Evolutionary conservation across 2,329 filamentous ascomycete genomes (phyloP).

Genomic region (Aspergillus candidus): DNA sequence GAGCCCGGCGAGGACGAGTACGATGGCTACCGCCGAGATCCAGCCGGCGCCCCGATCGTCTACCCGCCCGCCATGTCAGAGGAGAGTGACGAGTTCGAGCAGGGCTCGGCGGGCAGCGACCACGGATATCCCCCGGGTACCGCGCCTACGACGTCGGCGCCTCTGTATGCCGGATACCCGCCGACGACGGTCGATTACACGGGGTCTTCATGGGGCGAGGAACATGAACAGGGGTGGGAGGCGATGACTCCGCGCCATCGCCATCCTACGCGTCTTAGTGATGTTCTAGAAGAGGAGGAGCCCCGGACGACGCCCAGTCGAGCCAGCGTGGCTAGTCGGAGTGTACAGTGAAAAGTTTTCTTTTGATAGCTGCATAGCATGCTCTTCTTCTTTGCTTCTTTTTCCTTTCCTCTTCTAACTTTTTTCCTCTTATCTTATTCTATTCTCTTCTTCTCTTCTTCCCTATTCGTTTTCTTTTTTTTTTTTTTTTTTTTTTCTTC

Average conservation of each 20-base stretch:
- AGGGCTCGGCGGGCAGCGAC: constrained; percentile 45
- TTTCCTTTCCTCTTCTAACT: constrained; percentile 1
- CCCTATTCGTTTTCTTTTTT: constrained; percentile 1
- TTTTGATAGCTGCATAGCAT: constrained; percentile 1
- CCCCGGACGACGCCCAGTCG: constrained; percentile 64
- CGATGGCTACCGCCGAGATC: constrained; percentile 57
- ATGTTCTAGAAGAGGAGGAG: constrained; percentile 83
- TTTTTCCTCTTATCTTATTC: not conserved
- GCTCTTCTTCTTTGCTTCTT: constrained; percentile 1
- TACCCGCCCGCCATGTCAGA: constrained; percentile 46
- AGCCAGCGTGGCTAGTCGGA: constrained; percentile 46
- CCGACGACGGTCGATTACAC: constrained; percentile 54
- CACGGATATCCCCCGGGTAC: constrained; percentile 21
- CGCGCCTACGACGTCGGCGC: constrained; percentile 20
- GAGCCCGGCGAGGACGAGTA: constrained; percentile 67
- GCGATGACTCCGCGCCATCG: constrained; percentile 66
- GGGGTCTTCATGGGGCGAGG: constrained; percentile 59
- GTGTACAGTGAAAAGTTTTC: constrained; percentile 22
- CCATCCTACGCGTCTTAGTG: constrained; percentile 80
- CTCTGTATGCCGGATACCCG: constrained; percentile 25
- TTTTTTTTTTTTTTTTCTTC: not conserved
- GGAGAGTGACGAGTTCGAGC: constrained; percentile 51
- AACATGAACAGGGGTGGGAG: constrained; percentile 66
- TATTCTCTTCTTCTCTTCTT: not conserved
- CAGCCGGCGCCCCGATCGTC: constrained; percentile 55